Percentiles rank a stretch among this genome's conserved stretches.
Evolutionary conservation across 495 filamentous ascomycete species (phyloP).

Genomic region (Thermothielavioides terrestris): DNA sequence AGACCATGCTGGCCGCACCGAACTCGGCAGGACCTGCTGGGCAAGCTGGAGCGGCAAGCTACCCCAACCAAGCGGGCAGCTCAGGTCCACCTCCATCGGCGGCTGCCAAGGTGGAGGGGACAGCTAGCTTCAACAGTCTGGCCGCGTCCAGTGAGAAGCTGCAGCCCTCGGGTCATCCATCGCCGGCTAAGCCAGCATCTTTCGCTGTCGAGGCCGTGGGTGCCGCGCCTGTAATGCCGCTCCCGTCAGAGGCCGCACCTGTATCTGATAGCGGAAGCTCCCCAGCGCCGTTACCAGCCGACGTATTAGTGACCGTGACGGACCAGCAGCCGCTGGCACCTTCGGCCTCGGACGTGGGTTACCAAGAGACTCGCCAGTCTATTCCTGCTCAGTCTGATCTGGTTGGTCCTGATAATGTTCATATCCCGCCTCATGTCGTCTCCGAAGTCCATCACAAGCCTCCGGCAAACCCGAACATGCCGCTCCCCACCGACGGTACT

Average conservation of each 20-base stretch:
- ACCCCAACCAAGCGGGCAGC: background rate
- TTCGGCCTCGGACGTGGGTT: background rate
- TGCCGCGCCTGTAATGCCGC: no score
- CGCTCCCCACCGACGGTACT: background rate
- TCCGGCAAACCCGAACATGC: background rate
- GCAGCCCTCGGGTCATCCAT: background rate
- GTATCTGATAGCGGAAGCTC: background rate
- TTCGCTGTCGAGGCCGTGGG: no score
- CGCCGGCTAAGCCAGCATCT: background rate
- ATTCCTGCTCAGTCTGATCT: background rate
- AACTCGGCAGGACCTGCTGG: background rate
- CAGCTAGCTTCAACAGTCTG: background rate
- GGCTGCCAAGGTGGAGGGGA: background rate
- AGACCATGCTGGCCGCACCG: no score
- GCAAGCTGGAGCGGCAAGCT: background rate
- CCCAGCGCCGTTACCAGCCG: no score
- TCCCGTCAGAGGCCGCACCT: no score
- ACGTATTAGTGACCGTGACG: background rate
- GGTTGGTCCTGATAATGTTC: background rate
- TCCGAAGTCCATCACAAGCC: background rate
- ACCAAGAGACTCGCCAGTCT: background rate
- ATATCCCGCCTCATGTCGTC: background rate
- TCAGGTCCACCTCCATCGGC: background rate
- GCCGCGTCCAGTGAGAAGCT: background rate
- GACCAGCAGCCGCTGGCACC: background rate